These are phyloP conservation scores for Coemansia reversa DNA, from an alignment of 192 early-diverging fungal species.

Conservation along the genomic window DNA sequence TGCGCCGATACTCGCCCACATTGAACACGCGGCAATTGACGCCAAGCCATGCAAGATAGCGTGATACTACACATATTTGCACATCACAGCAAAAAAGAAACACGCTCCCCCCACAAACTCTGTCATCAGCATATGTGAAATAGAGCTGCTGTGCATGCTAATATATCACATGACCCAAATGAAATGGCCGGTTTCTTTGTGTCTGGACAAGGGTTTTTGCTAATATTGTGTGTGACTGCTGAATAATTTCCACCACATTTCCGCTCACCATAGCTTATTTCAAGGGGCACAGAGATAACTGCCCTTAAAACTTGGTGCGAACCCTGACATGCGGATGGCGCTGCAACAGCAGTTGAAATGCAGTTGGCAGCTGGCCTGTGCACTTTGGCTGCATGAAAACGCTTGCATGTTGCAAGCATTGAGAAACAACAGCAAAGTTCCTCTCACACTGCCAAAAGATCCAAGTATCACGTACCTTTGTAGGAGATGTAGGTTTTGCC, in stretches of 20 bases:
- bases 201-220: background rate
- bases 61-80: constrained; percentile 61
- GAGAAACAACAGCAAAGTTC: background rate
- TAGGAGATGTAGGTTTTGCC: constrained; percentile 97
- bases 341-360: background rate
- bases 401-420: background rate
- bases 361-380: constrained; percentile 8
- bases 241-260: background rate
- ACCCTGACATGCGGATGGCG: background rate
- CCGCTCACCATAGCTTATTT: background rate
- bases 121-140: background rate
- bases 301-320: background rate
- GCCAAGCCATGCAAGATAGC: constrained; percentile 95
- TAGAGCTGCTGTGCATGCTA: background rate
- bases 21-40: constrained; percentile 94
- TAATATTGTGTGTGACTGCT: background rate
- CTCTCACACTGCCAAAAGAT: background rate
- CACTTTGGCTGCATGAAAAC: constrained; percentile 3
- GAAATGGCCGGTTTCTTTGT: background rate
- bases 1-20: constrained; percentile 96
- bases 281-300: background rate
- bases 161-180: background rate
- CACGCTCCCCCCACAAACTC: background rate
- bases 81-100: background rate
- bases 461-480: constrained; percentile 61